Conservation (phyloP, 371 early-diverging fungal genomes). For the Mortierella sp. region DNA sequence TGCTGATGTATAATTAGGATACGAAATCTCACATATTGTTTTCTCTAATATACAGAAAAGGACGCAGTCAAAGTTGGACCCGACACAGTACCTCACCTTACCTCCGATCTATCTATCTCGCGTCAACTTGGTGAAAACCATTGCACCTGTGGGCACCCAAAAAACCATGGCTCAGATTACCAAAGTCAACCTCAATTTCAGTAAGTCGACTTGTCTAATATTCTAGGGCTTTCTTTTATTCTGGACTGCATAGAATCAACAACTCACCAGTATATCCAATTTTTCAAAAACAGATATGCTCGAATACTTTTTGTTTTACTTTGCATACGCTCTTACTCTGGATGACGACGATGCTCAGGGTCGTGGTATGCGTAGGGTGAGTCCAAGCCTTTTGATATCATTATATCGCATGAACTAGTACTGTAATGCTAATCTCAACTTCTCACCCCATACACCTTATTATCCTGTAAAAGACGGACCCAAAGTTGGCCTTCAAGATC, state of each 20-base stretch:
- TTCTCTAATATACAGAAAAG: slow-evolving; percentile 25
- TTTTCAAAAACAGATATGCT: slow-evolving; percentile 38
- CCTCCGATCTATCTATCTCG: slow-evolving; percentile 53
- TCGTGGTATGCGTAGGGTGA: slow-evolving; percentile 44
- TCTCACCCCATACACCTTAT: neutral
- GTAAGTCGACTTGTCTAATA: slow-evolving; percentile 25
- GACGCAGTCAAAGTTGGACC: slow-evolving; percentile 51
- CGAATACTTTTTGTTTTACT: slow-evolving; percentile 55
- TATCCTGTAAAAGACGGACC: slow-evolving; percentile 26
- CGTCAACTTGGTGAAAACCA: slow-evolving; percentile 48
- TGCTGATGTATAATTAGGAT: neutral
- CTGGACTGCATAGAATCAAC: neutral
- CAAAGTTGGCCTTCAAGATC: slow-evolving; percentile 49
- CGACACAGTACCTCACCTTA: slow-evolving; percentile 43
- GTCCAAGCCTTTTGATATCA: neutral
- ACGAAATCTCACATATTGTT: neutral
- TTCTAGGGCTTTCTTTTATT: no score
- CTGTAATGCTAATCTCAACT: neutral
- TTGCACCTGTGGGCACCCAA: slow-evolving; percentile 27
- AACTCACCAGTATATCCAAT: neutral
- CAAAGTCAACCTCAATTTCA: slow-evolving; percentile 53
- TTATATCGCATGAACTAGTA: neutral
- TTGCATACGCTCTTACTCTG: slow-evolving; percentile 54
- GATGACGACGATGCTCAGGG: slow-evolving; percentile 50
- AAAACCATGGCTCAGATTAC: slow-evolving; percentile 41